Percentiles rank a stretch among this genome's conserved stretches.
phyloP scores from a whole-genome alignment of 257 asterid genomes.

The Catharanthus roseus region DNA sequence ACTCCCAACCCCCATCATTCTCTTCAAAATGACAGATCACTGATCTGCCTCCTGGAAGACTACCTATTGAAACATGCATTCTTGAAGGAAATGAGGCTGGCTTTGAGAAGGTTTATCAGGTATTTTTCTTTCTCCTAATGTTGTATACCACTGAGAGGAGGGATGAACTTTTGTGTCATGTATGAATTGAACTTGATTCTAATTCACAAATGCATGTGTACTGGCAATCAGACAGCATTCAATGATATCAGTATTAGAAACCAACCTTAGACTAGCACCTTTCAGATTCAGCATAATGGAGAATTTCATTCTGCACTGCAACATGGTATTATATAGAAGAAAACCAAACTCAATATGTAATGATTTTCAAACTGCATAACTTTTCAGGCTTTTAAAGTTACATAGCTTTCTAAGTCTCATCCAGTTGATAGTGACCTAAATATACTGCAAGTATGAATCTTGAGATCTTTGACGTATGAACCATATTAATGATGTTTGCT shows the following conservation, averaged over 20 bases:
- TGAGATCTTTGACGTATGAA: neutral
- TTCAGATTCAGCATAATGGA: neutral
- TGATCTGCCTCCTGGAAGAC: slow-evolving; percentile 95
- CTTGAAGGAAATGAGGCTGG: slow-evolving; percentile 81
- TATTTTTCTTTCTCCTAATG: slow-evolving; percentile 27
- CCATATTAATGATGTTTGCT: neutral
- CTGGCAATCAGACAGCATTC: neutral
- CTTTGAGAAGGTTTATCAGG: slow-evolving; percentile 75
- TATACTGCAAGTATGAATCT: neutral
- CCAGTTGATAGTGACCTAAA: neutral
- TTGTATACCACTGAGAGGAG: neutral
- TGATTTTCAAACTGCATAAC: neutral
- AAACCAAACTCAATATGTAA: neutral
- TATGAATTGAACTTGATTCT: neutral
- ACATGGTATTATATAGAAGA: neutral
- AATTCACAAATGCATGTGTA: neutral
- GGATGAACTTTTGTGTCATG: neutral
- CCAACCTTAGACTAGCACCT: neutral
- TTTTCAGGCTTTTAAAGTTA: neutral
- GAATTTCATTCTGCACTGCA: neutral
- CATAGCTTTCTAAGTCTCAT: neutral
- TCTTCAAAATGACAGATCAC: slow-evolving; percentile 58
- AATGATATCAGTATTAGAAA: neutral
- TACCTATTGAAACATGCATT: slow-evolving; percentile 65
- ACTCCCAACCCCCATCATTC: neutral